These are phyloP conservation scores for Gastrodia elata DNA, from an alignment of 106 monocot genomes.

Conservation along the genomic window DNA sequence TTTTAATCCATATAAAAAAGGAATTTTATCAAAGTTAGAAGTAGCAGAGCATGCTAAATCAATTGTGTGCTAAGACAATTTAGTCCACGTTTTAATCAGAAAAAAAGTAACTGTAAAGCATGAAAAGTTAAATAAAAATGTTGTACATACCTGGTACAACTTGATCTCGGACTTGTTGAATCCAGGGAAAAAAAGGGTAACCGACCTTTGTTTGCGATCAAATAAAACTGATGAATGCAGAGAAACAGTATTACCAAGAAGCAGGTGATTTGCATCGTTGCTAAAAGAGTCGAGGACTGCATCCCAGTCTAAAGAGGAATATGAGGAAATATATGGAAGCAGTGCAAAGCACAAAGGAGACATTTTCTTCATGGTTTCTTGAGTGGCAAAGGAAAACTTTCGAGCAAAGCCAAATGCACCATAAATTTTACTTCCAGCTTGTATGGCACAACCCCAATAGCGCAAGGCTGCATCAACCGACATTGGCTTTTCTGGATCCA, in stretches of 20 bases:
- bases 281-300: slow-evolving; percentile 19
- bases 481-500: slow-evolving; percentile 37
- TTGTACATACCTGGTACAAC: slow-evolving; percentile 60
- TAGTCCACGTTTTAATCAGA: background rate
- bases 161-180: slow-evolving; percentile 93
- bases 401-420: slow-evolving; percentile 62
- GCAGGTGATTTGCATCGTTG: slow-evolving; percentile 33
- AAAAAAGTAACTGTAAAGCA: background rate
- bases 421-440: slow-evolving; percentile 65
- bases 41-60: background rate
- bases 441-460: slow-evolving; percentile 95
- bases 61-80: background rate
- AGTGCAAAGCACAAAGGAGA: slow-evolving; percentile 51
- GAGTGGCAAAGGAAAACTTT: slow-evolving; percentile 21
- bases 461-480: slow-evolving; percentile 63
- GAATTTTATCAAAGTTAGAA: background rate
- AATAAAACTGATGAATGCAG: slow-evolving; percentile 46
- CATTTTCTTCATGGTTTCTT: slow-evolving; percentile 31
- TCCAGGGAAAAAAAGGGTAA: slow-evolving; percentile 89
- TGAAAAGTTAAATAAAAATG: background rate
- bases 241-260: slow-evolving; percentile 17
- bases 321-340: slow-evolving; percentile 45
- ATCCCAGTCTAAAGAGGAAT: slow-evolving; percentile 47
- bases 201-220: slow-evolving; percentile 39
- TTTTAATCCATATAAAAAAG: background rate